Conservation (phyloP, 2,329 filamentous ascomycete species). For the Elsinoe fawcettii region DNA sequence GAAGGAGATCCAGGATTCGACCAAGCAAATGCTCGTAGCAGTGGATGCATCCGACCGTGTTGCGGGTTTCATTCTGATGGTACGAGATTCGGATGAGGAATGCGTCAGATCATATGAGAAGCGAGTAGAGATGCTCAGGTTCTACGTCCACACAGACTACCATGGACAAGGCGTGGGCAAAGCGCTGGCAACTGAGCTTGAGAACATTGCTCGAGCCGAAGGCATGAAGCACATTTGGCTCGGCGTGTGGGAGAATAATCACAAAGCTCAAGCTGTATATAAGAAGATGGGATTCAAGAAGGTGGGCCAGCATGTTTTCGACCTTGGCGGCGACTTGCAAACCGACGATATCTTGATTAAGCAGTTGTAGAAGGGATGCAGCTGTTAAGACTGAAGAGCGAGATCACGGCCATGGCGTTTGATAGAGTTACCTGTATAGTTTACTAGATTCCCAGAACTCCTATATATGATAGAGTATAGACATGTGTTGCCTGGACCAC, state of each 20-base stretch:
- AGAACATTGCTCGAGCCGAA: constrained; percentile 31
- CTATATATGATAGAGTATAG: constrained; percentile 1
- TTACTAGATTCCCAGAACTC: not conserved
- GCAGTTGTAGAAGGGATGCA: not conserved
- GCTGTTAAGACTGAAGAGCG: too few species aligned
- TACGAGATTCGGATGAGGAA: constrained; percentile 32
- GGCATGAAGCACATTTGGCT: constrained; percentile 39
- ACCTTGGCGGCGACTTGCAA: constrained; percentile 36
- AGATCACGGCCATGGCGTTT: too few species aligned
- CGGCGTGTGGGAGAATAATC: constrained; percentile 44
- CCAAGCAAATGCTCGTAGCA: constrained; percentile 26
- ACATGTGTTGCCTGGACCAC: not conserved
- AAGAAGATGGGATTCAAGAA: constrained; percentile 34
- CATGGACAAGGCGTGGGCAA: constrained; percentile 37
- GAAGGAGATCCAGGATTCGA: constrained; percentile 23
- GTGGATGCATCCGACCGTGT: constrained; percentile 22
- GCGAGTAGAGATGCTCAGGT: constrained; percentile 37
- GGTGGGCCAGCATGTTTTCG: constrained; percentile 38
- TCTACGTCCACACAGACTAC: constrained; percentile 34
- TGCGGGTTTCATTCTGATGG: constrained; percentile 38
- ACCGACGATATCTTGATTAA: constrained; percentile 40
- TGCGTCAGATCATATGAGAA: constrained; percentile 29
- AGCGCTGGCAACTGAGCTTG: constrained; percentile 26
- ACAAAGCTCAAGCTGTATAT: constrained; percentile 34
- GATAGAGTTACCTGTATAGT: too few species aligned